Evolutionary conservation across 441 rosid genomes (phyloP).

Genomic region (Gossypium armourianum): DNA sequence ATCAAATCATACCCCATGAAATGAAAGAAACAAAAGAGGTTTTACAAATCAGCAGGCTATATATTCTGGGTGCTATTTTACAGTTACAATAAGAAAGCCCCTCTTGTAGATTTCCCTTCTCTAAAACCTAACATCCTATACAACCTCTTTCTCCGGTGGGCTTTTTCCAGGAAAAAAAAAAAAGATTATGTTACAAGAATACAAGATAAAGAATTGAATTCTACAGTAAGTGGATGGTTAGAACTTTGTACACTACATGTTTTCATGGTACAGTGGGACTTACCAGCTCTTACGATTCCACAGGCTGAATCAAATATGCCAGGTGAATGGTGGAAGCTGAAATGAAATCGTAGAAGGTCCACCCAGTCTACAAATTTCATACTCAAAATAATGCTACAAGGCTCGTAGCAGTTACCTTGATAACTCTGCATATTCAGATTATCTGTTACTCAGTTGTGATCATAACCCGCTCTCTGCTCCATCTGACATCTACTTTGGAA

Average conservation of each 20-base stretch:
- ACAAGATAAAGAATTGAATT: constrained; percentile 36
- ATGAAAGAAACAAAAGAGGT: constrained; percentile 2
- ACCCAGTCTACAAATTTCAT: constrained; percentile 19
- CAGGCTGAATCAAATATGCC: constrained; percentile 24
- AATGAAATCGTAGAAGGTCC: constrained; percentile 15
- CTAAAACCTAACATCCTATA: constrained; percentile 35
- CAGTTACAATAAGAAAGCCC: constrained; percentile 32
- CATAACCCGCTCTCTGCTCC: constrained; percentile 5
- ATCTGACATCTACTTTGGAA: neutral
- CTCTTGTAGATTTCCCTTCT: constrained; percentile 26
- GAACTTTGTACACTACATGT: constrained; percentile 43
- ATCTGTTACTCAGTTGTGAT: constrained; percentile 6
- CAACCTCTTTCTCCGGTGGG: constrained; percentile 29
- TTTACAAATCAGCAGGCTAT: constrained; percentile 17
- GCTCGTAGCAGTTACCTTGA: constrained; percentile 18
- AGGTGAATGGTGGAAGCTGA: constrained; percentile 22
- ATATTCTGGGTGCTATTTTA: constrained; percentile 19
- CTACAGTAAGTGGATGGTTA: constrained; percentile 38
- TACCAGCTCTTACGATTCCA: constrained; percentile 22
- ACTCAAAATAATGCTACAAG: constrained; percentile 4
- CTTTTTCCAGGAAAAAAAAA: constrained; percentile 7
- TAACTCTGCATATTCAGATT: constrained; percentile 2
- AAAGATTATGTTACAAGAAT: constrained; percentile 24
- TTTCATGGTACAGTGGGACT: constrained; percentile 31
- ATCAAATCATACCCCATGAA: constrained; percentile 3